These are phyloP conservation scores for Colletotrichum paranaense DNA, from an alignment of 2,329 filamentous ascomycete genomes.

Conservation along the genomic window DNA sequence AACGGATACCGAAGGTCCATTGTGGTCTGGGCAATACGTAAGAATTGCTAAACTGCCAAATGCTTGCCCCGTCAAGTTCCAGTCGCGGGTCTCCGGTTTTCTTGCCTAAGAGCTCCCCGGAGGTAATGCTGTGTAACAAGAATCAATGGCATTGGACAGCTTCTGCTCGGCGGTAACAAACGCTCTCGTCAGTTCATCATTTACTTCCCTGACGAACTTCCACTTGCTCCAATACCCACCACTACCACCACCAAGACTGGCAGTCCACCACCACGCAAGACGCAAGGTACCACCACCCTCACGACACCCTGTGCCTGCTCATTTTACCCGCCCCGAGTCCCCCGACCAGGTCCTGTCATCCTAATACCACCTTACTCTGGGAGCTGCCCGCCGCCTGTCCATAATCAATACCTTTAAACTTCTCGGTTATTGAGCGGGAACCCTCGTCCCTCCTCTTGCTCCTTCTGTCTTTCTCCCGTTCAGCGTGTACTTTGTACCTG, in stretches of 20 bases:
- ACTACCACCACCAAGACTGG: neutral
- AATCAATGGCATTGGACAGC: neutral
- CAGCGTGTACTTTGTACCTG: neutral
- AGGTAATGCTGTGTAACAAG: neutral
- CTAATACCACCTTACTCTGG: neutral
- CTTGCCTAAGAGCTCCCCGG: conserved; percentile 10
- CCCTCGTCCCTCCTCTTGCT: neutral
- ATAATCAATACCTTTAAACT: conserved; percentile 21
- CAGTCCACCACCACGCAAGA: no score
- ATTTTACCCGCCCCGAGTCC: neutral
- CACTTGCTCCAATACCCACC: neutral
- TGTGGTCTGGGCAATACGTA: conserved; percentile 11
- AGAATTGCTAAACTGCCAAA: neutral
- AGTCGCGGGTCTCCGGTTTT: neutral
- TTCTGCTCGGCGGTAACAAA: neutral
- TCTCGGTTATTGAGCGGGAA: conserved; percentile 27
- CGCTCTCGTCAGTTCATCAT: neutral
- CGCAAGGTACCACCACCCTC: neutral
- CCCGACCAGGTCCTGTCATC: neutral
- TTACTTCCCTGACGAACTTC: neutral
- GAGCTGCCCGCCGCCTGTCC: conserved; percentile 8
- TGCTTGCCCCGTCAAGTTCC: conserved; percentile 1
- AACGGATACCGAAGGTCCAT: neutral
- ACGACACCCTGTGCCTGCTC: neutral
- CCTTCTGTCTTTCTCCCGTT: neutral